Evolutionary conservation across 73 alveolate genomes (phyloP).

Genomic region (Stentor roeselii): DNA sequence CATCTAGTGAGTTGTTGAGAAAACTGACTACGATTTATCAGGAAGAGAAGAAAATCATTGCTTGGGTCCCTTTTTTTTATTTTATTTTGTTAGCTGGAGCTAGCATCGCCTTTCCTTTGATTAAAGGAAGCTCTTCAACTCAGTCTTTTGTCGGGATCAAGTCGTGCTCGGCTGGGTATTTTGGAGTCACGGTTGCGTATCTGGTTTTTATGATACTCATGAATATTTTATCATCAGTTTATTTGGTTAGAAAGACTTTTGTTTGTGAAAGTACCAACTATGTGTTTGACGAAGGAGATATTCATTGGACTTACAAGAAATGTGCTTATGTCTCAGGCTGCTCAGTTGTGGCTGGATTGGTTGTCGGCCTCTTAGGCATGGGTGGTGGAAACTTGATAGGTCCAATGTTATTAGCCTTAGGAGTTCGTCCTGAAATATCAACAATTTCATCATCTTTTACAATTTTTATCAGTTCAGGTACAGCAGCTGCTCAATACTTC

Average conservation of each 20-base stretch:
- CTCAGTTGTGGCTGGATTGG: neutral
- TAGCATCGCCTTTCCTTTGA: neutral
- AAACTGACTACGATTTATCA: neutral
- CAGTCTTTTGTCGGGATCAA: neutral
- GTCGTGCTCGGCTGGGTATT: neutral
- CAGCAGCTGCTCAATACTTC: neutral
- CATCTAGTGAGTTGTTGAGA: neutral
- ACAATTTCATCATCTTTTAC: neutral
- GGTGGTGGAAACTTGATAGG: slow-evolving; percentile 14
- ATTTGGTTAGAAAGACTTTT: neutral
- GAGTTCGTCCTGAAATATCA: slow-evolving; percentile 20
- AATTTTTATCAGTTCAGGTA: neutral
- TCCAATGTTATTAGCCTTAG: slow-evolving; percentile 15
- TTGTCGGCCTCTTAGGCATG: neutral
- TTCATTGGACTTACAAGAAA: slow-evolving; percentile 1
- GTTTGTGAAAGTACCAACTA: neutral
- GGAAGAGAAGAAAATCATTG: neutral
- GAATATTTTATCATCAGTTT: neutral
- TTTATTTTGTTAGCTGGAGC: neutral
- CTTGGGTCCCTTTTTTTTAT: neutral
- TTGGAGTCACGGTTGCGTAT: slow-evolving; percentile 7
- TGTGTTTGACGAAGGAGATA: neutral
- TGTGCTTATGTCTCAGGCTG: neutral
- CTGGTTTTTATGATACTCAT: neutral
- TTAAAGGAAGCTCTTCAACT: neutral